phyloP scores from a whole-genome alignment of 495 filamentous ascomycete genomes.

The Platismatia glauca region DNA sequence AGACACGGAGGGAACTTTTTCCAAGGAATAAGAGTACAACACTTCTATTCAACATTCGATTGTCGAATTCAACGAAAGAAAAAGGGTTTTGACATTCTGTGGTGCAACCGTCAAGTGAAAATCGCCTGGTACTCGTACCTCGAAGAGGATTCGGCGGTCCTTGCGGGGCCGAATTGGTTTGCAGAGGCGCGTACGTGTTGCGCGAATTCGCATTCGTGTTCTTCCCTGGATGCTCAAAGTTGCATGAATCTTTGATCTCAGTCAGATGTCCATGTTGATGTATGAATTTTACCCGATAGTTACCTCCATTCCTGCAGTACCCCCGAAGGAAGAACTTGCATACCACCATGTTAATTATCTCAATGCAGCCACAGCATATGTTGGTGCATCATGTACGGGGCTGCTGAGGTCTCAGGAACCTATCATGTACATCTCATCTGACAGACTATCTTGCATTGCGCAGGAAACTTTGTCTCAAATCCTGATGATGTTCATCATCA shows the following conservation, averaged over 20 bases:
- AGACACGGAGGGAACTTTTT: neutral
- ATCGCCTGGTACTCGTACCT: slow-evolving; percentile 23
- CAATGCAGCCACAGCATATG: neutral
- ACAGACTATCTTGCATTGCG: too few species aligned
- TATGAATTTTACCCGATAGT: neutral
- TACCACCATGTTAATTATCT: slow-evolving; percentile 40
- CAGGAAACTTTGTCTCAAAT: too few species aligned
- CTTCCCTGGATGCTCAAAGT: slow-evolving; percentile 44
- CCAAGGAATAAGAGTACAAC: neutral
- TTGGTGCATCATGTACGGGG: neutral
- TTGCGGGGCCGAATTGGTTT: slow-evolving; percentile 17
- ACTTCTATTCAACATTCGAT: neutral
- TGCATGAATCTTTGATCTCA: slow-evolving; percentile 40
- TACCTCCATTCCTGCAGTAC: slow-evolving; percentile 61
- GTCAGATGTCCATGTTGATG: slow-evolving; percentile 15
- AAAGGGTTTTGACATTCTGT: neutral
- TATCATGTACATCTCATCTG: too few species aligned
- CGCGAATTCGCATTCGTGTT: slow-evolving; percentile 4
- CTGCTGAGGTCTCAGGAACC: neutral
- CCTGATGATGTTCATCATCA: too few species aligned
- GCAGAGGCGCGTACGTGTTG: slow-evolving; percentile 23
- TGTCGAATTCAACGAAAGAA: neutral
- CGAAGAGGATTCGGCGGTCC: slow-evolving; percentile 30
- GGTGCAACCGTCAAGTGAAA: neutral
- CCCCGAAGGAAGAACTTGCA: slow-evolving; percentile 69